Evolutionary conservation across 805 yeast species (phyloP).

Genomic region (Deakozyma indianensis): DNA sequence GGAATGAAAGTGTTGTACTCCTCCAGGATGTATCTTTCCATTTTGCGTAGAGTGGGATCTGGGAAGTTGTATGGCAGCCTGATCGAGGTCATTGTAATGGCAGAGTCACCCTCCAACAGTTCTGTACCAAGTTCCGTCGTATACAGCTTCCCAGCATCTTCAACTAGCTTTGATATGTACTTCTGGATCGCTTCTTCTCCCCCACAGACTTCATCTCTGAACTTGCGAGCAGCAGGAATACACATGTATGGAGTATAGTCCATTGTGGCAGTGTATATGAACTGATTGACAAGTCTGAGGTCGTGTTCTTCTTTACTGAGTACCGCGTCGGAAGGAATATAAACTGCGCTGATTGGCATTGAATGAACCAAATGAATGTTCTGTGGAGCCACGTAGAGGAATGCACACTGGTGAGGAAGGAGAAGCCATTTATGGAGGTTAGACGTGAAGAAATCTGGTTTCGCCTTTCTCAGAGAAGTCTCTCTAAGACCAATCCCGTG

Average conservation of each 20-base stretch:
- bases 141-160: conserved; percentile 27
- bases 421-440: conserved; percentile 62
- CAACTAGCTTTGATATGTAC: conserved; percentile 34
- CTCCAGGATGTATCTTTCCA: conserved; percentile 10
- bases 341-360: conserved; percentile 41
- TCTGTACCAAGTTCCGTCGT: conserved; percentile 27
- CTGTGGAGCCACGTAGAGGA: conserved; percentile 39
- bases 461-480: conserved; percentile 12
- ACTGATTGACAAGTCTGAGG: conserved; percentile 26
- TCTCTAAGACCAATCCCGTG: conserved; percentile 41
- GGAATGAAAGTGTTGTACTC: conserved; percentile 37
- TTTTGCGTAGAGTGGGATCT: neutral
- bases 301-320: conserved; percentile 15
- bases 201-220: conserved; percentile 40
- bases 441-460: conserved; percentile 48
- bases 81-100: conserved; percentile 30
- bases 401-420: conserved; percentile 43
- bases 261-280: conserved; percentile 36
- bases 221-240: conserved; percentile 36
- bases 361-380: conserved; percentile 39
- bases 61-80: conserved; percentile 21
- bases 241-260: conserved; percentile 30
- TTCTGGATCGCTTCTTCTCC: conserved; percentile 39
- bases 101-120: conserved; percentile 6
- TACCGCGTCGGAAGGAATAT: conserved; percentile 12